Evolutionary conservation across 2,329 filamentous ascomycete genomes (phyloP).

Genomic region (Aspergillus neoniger): DNA sequence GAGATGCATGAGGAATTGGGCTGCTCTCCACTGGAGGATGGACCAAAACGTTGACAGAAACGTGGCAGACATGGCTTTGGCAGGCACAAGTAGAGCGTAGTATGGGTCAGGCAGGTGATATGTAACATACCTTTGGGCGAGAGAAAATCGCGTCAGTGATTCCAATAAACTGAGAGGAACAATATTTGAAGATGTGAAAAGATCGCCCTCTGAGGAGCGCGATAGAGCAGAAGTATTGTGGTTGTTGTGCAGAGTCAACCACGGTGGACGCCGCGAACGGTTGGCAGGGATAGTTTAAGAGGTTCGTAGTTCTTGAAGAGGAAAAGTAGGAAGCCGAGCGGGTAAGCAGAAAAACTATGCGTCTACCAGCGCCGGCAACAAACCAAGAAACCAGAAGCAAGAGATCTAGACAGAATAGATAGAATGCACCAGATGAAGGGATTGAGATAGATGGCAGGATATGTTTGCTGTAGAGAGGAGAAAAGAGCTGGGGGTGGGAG

Average conservation of each 20-base stretch:
- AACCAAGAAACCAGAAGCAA: background rate
- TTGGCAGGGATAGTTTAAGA: constrained; percentile 35
- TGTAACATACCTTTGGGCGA: constrained; percentile 26
- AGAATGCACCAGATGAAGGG: background rate
- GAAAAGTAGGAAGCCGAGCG: constrained; percentile 24
- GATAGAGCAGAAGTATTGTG: background rate
- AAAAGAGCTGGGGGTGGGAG: constrained; percentile 15
- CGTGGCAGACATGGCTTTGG: constrained; percentile 26
- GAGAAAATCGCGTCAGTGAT: constrained; percentile 17
- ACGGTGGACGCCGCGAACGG: constrained; percentile 25
- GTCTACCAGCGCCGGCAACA: constrained; percentile 13
- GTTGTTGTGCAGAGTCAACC: constrained; percentile 12
- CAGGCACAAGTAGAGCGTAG: constrained; percentile 18
- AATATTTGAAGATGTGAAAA: background rate
- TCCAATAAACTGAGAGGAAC: constrained; percentile 1
- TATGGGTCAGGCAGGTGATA: constrained; percentile 20
- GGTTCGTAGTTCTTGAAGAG: constrained; percentile 21
- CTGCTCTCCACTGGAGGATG: background rate
- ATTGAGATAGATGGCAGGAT: constrained; percentile 9
- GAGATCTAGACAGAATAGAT: background rate
- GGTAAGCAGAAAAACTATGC: constrained; percentile 23
- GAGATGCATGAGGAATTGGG: background rate
- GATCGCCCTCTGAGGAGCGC: background rate
- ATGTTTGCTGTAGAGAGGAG: background rate
- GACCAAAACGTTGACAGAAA: constrained; percentile 3